These are phyloP conservation scores for Ampelocalamus luodianensis DNA, from an alignment of 176 grass and related monocot genomes.

Conservation along the genomic window DNA sequence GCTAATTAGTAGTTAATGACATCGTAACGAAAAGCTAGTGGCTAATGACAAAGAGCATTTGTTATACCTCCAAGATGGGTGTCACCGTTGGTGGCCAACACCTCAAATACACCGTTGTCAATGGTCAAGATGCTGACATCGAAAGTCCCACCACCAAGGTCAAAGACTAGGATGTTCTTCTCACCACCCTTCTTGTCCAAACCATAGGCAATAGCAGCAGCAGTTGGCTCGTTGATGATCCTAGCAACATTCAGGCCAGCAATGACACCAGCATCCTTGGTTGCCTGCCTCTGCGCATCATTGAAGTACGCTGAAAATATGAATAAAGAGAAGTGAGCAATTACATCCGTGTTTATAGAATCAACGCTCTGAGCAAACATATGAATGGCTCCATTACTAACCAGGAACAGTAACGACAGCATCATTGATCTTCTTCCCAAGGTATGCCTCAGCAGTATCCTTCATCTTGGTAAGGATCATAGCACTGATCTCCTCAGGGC, in stretches of 20 bases:
- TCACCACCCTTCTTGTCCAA: constrained; percentile 70
- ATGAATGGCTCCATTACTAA: no score
- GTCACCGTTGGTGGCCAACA: constrained; percentile 79
- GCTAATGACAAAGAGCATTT: not conserved
- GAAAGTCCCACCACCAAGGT: constrained; percentile 80
- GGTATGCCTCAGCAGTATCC: constrained; percentile 77
- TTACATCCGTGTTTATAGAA: not conserved
- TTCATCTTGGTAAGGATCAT: constrained; percentile 78
- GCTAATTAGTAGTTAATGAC: not conserved
- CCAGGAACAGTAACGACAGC: constrained; percentile 81
- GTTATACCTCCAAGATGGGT: constrained; percentile 80
- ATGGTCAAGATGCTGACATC: constrained; percentile 81
- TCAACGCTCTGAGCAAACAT: not conserved
- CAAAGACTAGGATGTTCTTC: constrained; percentile 89
- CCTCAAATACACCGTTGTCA: constrained; percentile 84
- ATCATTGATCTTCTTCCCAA: constrained; percentile 74
- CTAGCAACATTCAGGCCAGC: constrained; percentile 72
- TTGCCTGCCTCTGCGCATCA: constrained; percentile 77
- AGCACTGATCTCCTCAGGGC: constrained; percentile 77
- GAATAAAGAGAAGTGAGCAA: constrained; percentile 27
- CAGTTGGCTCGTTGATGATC: constrained; percentile 80
- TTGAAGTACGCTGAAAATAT: constrained; percentile 69
- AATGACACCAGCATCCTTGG: constrained; percentile 72
- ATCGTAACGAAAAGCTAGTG: not conserved
- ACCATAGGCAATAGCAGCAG: constrained; percentile 83